Percentiles rank a stretch among this genome's conserved stretches.
phyloP scores from a whole-genome alignment of 352 stramenopile genomes.

The Globisporangium cystogenes region DNA sequence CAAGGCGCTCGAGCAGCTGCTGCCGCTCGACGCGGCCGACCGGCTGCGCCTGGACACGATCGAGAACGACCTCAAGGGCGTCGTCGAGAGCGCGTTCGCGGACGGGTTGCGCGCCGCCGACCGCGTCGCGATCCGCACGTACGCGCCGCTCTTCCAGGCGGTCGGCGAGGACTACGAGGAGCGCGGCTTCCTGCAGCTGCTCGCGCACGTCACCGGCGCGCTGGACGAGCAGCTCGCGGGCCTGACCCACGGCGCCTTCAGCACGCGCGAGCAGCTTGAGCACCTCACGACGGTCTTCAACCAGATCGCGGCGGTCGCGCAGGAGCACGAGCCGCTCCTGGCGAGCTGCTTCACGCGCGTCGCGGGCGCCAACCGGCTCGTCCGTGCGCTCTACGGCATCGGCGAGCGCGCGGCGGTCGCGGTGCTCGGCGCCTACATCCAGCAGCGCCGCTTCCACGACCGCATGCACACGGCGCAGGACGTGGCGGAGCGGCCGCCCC shows the following conservation, averaged over 20 bases:
- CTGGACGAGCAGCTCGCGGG: constrained; percentile 28
- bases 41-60: constrained; percentile 80
- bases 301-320: constrained; percentile 49
- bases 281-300: constrained; percentile 78
- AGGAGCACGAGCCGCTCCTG: constrained; percentile 57
- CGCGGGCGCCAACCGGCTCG: constrained; percentile 40
- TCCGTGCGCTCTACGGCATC: constrained; percentile 47
- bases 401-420: constrained; percentile 49
- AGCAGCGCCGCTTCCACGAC: constrained; percentile 64
- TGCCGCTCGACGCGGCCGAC: constrained; percentile 74
- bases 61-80: constrained; percentile 74
- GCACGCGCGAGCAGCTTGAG: constrained; percentile 69
- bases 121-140: constrained; percentile 41
- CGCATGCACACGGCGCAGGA: constrained; percentile 36
- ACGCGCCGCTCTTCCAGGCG: constrained; percentile 70
- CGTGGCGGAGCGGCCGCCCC: constrained; percentile 1
- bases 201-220: constrained; percentile 34
- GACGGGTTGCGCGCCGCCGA: constrained; percentile 42
- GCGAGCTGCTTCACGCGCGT: constrained; percentile 48
- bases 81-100: constrained; percentile 70
- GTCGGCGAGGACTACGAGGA: constrained; percentile 69
- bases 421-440: constrained; percentile 70
- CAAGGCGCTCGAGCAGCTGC: constrained; percentile 68
- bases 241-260: constrained; percentile 46
- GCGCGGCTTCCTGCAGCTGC: constrained; percentile 46